Evolutionary conservation across 1,284 basidiomycete species (phyloP), one percentile per base, ranked within the genome.

Genomic region (Mycosarcoma maydis): DNA sequence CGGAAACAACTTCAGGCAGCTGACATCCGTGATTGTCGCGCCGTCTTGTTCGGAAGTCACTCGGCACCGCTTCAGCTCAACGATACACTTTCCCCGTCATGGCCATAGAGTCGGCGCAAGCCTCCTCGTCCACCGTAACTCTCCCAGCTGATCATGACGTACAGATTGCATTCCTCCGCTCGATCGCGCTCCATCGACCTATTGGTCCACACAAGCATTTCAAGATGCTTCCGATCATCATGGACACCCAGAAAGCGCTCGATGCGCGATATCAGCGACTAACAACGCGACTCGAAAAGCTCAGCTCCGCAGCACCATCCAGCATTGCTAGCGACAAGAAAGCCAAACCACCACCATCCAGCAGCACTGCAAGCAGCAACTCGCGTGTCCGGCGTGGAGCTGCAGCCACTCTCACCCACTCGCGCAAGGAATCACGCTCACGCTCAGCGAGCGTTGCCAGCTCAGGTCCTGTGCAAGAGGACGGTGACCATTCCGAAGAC

Each of bases 121-220:
- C 52, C n/a, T 55, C 52, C 16, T 37, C 48, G 2, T 66, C 56
- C 1, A 41, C 27, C 8, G 46, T 59, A n/a, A 43, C 29, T 13
- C 47, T 67, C 17, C 62, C 64, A 3, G 37, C 46, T 24, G 69
- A 72, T 29, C 55, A 72, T 44, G 51, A 55, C 17, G 52, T 72
- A 8, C 68, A 73, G 34, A 64, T 62, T 42, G 60, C 76, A n/a
- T 72, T 79, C 27, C 54, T 79, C 17, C 69, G 72, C 23, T 59
- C 67, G 38, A 60, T 79, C 32, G 65, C 75, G 13, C 33, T 58
- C 17, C 70, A 64, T 38, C 60, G 75, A 6, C 77, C 77, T 14
- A 38, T 79, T 7, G 77, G 77, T 6, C 56, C 61, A n/a, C 73
- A 79, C 52, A 56, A 70, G 34, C 77, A 79, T 22, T 77, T 79